Base-by-base conservation (phyloP, 1,139 yeast genomes). In the Kodamaea sp. region DNA sequence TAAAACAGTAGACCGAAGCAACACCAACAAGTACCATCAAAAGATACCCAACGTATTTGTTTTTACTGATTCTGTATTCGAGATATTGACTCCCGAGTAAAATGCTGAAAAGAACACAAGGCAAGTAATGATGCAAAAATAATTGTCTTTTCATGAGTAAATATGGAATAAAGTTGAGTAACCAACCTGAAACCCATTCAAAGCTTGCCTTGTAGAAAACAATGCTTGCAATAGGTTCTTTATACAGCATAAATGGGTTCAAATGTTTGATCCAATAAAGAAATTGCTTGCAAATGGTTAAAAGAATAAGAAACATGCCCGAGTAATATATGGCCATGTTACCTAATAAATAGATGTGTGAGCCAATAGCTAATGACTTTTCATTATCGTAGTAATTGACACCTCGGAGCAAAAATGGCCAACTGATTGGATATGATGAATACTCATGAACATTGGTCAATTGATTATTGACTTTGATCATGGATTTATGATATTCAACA, bases 331-430 rank as follows among this genome's bases (percentile, higher is more conserved):
- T 54, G 6, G 60, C 63, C 6, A 62, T 36, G 41, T 68, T 71
- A 1, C 75, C 76, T 24, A 70, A 40, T 23, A 59, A 50, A 45
- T 67, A 70, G 15, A 70, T 49, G 37, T 62, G 64, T 37, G 63
- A 58, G 8, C 63, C 63, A 7, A 46, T 47, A 32, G 46, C 10
- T 10, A 9, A 4, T 10, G 28, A 36, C 6, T 40, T 47, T 4
- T 54, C 57, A 10, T 55, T 49, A 26, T 54, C 58, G 47, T 46
- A 65, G 39, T 60, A 65, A 34, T 54, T 58, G 15, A 69, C 58
- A 0, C 75, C 74, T 28, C 67, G 46, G 7, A 50, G 27, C 24
- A 60, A 48, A 41, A 67, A 62, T 25, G 74, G 73, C 77, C 76
- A 71, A 2, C 62, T 42, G 35, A 50, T 55, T 0, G 75, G 73